Evolutionary conservation across 176 grass and related monocot genomes (phyloP).

Genomic region (Tillandsia leiboldiana): DNA sequence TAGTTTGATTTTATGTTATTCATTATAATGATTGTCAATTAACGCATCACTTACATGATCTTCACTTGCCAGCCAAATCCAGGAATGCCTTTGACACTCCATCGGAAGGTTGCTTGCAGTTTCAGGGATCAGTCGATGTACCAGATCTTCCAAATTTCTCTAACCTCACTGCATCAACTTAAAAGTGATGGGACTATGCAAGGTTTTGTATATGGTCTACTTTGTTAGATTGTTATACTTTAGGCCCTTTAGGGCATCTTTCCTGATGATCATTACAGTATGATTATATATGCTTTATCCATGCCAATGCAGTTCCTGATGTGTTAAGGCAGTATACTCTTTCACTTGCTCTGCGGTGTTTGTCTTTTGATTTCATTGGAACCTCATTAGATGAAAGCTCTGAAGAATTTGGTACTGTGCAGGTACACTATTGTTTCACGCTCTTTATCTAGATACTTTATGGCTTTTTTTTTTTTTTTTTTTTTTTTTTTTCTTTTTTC

Average conservation of each 20-base stretch:
- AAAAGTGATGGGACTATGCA: constrained; percentile 64
- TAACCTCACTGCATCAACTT: constrained; percentile 86
- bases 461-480: neutral
- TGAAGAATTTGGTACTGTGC: constrained; percentile 96
- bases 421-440: constrained; percentile 41
- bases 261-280: neutral
- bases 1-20: neutral
- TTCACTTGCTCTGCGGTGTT: constrained; percentile 85
- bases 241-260: neutral
- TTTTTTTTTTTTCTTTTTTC: neutral
- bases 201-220: constrained; percentile 34
- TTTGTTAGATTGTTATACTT: constrained; percentile 12
- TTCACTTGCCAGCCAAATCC: constrained; percentile 36
- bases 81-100: constrained; percentile 50
- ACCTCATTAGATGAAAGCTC: constrained; percentile 98
- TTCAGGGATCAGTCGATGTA: constrained; percentile 94
- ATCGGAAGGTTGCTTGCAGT: constrained; percentile 68
- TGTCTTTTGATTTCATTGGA: constrained; percentile 98
- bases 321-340: constrained; percentile 61
- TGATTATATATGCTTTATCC: constrained; percentile 13
- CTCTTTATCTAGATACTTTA: neutral
- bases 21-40: neutral
- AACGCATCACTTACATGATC: neutral
- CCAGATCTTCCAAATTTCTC: constrained; percentile 96
- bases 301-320: constrained; percentile 54